Conservation (phyloP, 768 basidiomycete species). For the Mycena belliarum region DNA sequence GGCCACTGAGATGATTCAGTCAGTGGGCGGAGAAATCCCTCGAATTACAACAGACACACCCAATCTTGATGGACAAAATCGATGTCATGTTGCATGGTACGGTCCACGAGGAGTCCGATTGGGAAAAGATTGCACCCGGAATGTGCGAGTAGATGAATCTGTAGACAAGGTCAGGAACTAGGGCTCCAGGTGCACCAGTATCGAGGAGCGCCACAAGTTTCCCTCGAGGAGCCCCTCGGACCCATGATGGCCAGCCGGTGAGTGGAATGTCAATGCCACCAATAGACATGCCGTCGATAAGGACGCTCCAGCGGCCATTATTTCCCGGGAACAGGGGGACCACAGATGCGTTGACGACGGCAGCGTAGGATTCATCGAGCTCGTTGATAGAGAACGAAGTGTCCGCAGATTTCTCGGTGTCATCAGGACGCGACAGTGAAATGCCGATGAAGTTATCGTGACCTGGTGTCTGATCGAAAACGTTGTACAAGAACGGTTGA, state of each 20-base stretch:
- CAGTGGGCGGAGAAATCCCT: background rate
- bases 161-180: too few species aligned
- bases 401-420: background rate
- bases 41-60: background rate
- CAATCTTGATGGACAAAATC: background rate
- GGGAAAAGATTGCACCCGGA: too few species aligned
- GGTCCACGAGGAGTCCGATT: too few species aligned
- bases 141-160: too few species aligned
- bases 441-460: slow-evolving; percentile 1
- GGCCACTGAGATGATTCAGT: background rate
- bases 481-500: background rate
- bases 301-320: background rate
- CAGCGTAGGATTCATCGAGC: background rate
- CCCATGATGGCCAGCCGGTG: background rate
- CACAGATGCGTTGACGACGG: background rate
- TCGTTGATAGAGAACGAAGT: background rate
- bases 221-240: background rate
- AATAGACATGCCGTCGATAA: background rate
- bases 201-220: background rate
- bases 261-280: background rate
- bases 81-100: background rate
- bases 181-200: background rate
- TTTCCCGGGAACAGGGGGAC: background rate
- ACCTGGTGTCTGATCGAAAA: background rate
- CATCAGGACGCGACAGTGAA: background rate